Evolutionary conservation across 352 stramenopile genomes (phyloP).

Genomic region (Phytopythium chamaehyphon): DNA sequence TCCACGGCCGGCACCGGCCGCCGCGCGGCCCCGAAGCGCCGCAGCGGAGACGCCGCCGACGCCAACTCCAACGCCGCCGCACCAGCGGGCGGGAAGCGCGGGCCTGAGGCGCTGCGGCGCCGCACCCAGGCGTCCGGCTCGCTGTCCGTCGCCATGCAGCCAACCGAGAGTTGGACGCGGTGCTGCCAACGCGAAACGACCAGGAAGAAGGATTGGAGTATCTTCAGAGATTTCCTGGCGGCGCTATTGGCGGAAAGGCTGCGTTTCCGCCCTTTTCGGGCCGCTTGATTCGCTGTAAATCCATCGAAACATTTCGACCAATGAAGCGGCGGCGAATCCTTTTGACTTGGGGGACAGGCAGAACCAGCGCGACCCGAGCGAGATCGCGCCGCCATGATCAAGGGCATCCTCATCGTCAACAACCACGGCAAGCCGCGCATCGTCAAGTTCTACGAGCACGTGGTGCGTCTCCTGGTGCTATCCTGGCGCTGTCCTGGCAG

Average conservation of each 20-base stretch:
- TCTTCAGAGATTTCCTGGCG: background rate
- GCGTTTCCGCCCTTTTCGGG: background rate
- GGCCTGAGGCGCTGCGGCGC: background rate
- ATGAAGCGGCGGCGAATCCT: background rate
- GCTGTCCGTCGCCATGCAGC: background rate
- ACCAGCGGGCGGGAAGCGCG: background rate
- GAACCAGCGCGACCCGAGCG: no score
- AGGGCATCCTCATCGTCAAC: slow-evolving; percentile 99
- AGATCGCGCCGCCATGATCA: slow-evolving; percentile 88
- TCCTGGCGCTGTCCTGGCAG: background rate
- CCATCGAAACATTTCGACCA: slow-evolving; percentile 7
- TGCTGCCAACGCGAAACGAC: background rate
- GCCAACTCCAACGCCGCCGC: background rate
- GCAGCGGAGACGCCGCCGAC: background rate
- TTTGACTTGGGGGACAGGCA: slow-evolving; percentile 1
- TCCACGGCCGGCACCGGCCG: slow-evolving; percentile 4
- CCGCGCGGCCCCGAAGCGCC: background rate
- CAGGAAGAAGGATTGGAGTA: background rate
- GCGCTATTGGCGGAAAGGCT: background rate
- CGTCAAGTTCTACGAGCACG: slow-evolving; percentile 99
- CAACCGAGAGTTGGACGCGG: slow-evolving; percentile 2
- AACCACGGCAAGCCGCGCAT: slow-evolving; percentile 98
- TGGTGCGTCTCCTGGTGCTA: slow-evolving; percentile 64
- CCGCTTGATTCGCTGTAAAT: slow-evolving; percentile 10
- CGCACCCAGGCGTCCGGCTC: slow-evolving; percentile 2